Evolutionary conservation across 176 grass and related monocot genomes (phyloP).

Genomic region (Zea mays): Zm-B73-REFERENCE-NAM-5.0 NC_050098.1:159112001-159112500

Average conservation of each 20-base stretch:
- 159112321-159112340: neutral
- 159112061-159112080: too few relatives aligned
- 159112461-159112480: neutral
- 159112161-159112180: too few relatives aligned
- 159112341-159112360: constrained; percentile 90
- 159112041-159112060: too few relatives aligned
- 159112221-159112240: constrained; percentile 5
- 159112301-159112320: neutral
- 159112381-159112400: constrained; percentile 66
- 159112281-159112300: neutral
- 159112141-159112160: too few relatives aligned
- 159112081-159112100: too few relatives aligned
- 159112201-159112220: too few relatives aligned
- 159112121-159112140: too few relatives aligned
- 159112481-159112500: neutral
- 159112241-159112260: neutral
- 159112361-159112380: constrained; percentile 82
- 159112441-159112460: constrained; percentile 53
- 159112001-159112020: too few relatives aligned
- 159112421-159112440: constrained; percentile 50
- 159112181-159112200: too few relatives aligned
- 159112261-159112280: neutral
- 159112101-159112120: too few relatives aligned
- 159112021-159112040: too few relatives aligned
- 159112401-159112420: constrained; percentile 76